These are phyloP conservation scores for Posidonia oceanica DNA, from an alignment of 116 monocot genomes.

Conservation along the genomic window DNA sequence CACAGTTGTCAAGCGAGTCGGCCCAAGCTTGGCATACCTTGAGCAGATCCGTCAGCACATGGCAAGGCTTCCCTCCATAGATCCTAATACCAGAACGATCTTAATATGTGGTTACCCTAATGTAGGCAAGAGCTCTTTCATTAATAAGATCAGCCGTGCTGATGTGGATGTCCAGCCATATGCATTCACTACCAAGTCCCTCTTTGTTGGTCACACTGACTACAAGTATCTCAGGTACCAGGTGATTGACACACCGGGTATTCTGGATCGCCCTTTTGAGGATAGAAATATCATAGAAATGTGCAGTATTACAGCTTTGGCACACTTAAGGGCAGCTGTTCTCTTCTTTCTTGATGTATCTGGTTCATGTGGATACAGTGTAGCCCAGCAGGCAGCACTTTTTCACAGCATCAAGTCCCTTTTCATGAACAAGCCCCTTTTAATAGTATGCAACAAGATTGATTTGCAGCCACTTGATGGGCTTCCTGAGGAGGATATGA, in stretches of 20 bases:
- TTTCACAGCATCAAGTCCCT: slow-evolving; percentile 68
- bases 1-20: slow-evolving; percentile 45
- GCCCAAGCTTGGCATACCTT: slow-evolving; percentile 58
- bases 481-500: slow-evolving; percentile 56
- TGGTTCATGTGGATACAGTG: slow-evolving; percentile 61
- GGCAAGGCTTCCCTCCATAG: slow-evolving; percentile 69
- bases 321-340: slow-evolving; percentile 52
- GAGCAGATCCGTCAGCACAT: slow-evolving; percentile 68
- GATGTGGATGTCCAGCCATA: slow-evolving; percentile 79
- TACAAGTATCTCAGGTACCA: slow-evolving; percentile 79
- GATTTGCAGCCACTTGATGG: slow-evolving; percentile 54
- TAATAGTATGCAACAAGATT: slow-evolving; percentile 76
- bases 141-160: slow-evolving; percentile 61
- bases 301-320: slow-evolving; percentile 73
- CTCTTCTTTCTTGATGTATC: slow-evolving; percentile 69
- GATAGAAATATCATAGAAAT: slow-evolving; percentile 75
- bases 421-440: slow-evolving; percentile 68
- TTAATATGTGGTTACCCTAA: slow-evolving; percentile 70
- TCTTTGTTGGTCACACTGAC: slow-evolving; percentile 76
- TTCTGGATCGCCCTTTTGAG: slow-evolving; percentile 65
- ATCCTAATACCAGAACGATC: slow-evolving; percentile 53
- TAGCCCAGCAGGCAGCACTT: slow-evolving; percentile 63
- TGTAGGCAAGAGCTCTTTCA: slow-evolving; percentile 77
- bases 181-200: slow-evolving; percentile 71
- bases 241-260: slow-evolving; percentile 71